Evolutionary conservation across 129 eudicot genomes (phyloP).

Genomic region (Sambucus nigra): DNA sequence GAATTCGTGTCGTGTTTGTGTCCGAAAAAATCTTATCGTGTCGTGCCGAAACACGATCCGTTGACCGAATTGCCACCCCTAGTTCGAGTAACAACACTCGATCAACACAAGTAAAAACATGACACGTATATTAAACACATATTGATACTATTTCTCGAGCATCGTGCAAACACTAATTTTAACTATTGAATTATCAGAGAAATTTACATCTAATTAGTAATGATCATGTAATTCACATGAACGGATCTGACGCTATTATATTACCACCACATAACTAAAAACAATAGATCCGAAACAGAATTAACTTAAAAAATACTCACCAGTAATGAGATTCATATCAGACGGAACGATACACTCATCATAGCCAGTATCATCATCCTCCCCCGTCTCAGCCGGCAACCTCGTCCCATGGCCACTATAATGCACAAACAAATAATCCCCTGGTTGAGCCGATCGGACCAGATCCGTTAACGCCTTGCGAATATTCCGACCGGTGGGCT

Average conservation of each 20-base stretch:
- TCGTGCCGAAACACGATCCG: too few relatives aligned
- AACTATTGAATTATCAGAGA: background rate
- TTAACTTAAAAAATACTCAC: conserved; percentile 12
- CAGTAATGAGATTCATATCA: conserved; percentile 82
- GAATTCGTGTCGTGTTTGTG: too few relatives aligned
- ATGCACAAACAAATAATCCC: conserved; percentile 66
- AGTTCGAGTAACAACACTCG: too few relatives aligned
- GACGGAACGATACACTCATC: conserved; percentile 95
- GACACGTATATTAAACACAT: too few relatives aligned
- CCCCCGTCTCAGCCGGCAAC: conserved; percentile 89
- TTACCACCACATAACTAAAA: too few relatives aligned
- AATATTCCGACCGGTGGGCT: conserved; percentile 78
- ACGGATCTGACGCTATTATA: background rate
- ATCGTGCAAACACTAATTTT: too few relatives aligned
- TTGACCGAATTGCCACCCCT: too few relatives aligned
- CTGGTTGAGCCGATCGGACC: conserved; percentile 47
- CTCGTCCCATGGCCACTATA: conserved; percentile 97
- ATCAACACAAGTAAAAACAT: too few relatives aligned
- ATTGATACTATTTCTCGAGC: too few relatives aligned
- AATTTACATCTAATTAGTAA: background rate
- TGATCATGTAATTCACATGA: background rate
- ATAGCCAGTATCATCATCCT: conserved; percentile 84
- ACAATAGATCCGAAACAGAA: background rate
- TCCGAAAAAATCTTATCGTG: too few relatives aligned
- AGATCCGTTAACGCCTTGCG: conserved; percentile 62